Base-by-base conservation (phyloP, 306 rosid genomes). In the Cicer yamashitae region DNA sequence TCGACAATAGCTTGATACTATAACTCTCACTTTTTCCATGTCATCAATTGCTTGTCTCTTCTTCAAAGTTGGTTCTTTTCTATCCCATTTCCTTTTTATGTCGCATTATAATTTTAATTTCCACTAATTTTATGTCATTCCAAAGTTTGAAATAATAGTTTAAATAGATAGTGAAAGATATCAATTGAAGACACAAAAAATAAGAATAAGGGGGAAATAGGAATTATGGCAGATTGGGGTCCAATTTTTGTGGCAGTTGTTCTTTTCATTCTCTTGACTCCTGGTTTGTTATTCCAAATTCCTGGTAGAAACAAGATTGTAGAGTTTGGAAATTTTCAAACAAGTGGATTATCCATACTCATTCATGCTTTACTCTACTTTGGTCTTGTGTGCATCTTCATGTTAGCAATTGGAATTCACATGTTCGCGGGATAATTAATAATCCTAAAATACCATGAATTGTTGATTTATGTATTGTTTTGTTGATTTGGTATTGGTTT, bases 141-240 rank as follows among this genome's bases (percentile, higher is more conserved):
- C 20, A 54, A 54, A 43, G 52, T 47, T 79, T n/a, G 10, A 17
- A 60, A 37, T 6, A 57, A 25, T 20, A 56, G 65, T 75, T 51
- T 37, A 41, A 75, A 68, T 71, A 70, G 45, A 66, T 18, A 69
- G 67, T 7, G 64, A 58, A 53, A 50, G 69, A 15, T 38, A 14
- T n/a, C 37, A 70, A 5, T 30, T 30, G 54, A 41, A 34, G 1
- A 48, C 34, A 41, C 10, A 45, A 1, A 9, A 9, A 39, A 10
- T 7, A 8, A 13, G 9, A 11, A 14, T 8, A 8, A 30, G 37
- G 37, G 37, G 37, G 40, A 58, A 81, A n/a, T 30, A 30, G 37
- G 6, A 30, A 30, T 30, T 30, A 94, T 94, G 99, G 84, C 84
- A 8, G 99, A 94, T 78, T 94, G 99, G 99, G 99, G 99, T 11